Conservation (phyloP, 2,329 filamentous ascomycete species). For the Diplodia corticola region DNA sequence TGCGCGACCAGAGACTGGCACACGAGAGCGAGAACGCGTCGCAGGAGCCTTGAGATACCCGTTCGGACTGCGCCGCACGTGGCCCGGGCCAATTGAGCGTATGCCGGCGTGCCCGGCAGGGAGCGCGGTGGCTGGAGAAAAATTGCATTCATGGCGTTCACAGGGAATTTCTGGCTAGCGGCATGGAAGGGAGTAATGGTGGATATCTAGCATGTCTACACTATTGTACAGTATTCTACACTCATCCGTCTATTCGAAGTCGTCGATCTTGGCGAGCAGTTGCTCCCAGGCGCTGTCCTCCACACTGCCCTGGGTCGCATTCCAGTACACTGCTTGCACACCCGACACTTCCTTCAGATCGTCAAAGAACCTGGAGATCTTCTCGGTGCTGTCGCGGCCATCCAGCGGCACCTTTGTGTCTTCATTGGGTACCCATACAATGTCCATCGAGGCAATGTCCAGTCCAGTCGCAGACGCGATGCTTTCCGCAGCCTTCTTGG, state of each 20-base stretch:
- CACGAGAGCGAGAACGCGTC: conserved; percentile 26
- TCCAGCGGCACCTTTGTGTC: conserved; percentile 71
- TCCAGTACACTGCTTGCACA: conserved; percentile 78
- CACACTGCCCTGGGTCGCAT: conserved; percentile 51
- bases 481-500: conserved; percentile 62
- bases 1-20: conserved; percentile 51
- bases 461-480: conserved; percentile 65
- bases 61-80: background rate
- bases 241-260: conserved; percentile 14
- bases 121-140: background rate
- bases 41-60: background rate
- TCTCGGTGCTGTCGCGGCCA: conserved; percentile 55
- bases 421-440: conserved; percentile 81
- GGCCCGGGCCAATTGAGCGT: background rate
- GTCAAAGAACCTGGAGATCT: conserved; percentile 61
- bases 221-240: conserved; percentile 15
- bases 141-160: conserved; percentile 18
- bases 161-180: background rate
- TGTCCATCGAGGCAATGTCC: conserved; percentile 71
- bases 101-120: background rate
- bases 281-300: conserved; percentile 43
- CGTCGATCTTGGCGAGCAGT: conserved; percentile 37
- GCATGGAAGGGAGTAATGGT: conserved; percentile 17
- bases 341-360: conserved; percentile 66
- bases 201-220: background rate